Base-by-base conservation (phyloP, 805 yeast genomes). In the Yueomyces sinensis region DNA sequence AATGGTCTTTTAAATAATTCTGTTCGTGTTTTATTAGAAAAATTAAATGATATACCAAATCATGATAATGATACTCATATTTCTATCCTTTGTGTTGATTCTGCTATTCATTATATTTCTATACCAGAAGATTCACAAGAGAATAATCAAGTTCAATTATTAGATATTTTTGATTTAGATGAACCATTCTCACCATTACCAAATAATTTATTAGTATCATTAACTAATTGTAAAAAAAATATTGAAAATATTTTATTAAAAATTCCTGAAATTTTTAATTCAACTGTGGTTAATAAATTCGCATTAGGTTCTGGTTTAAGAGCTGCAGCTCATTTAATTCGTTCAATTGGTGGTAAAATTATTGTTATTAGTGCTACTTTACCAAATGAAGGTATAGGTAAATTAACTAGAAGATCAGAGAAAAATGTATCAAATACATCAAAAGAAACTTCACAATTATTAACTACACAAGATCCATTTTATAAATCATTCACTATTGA, bases 401-500 rank as follows among this genome's bases (percentile, higher is more conserved):
- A 81, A 59, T 71, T 91, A 43, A 63, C 71, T 23, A 61, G 70
- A 28, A 74, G 97, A 58, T 93, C 82, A 46, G 96, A 89, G 59
- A 71, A 71, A 25, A 68, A 75, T 41, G 72, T 74, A 40, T 37
- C 32, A 11, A 36, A 86, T 36, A 83, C 87, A 42, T 67, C 82
- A 36, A 89, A 83, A 54, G 99, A 91, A 63, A 71, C 87, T 11
- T 66, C 76, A 37, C 71, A 81, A 30, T 61, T 81, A 46, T 66
- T 86, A 53, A 63, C 70, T 27, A 70, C 93, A 24, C 87, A 82
- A 41, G 82, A 79, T 55, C 66, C 82, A 9, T 91, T 91, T 58
- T 89, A 91, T 69, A 87, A 86, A 62, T 70, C 84, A 29, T 91
- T 91, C 62, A 95, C 97, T 7, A 93, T 91, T 33, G 94, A 86